Base-by-base conservation (phyloP, 176 grass and related monocot species). In the Oryza australiensis region DNA sequence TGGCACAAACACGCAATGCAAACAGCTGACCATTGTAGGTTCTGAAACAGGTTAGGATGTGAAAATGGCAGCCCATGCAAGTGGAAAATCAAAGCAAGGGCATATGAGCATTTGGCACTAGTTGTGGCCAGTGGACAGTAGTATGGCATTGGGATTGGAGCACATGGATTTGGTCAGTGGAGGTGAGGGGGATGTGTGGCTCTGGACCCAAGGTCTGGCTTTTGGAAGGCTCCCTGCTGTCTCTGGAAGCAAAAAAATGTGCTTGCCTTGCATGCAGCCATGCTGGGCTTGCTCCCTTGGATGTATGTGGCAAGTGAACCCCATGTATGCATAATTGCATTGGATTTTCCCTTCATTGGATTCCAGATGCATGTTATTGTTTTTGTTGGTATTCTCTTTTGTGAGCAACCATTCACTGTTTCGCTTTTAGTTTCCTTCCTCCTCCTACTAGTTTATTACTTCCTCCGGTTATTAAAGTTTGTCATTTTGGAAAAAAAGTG, bases 151-250 rank as follows among this genome's bases (percentile, higher is more conserved):
- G 42, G 82, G 87, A 76, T 77, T 68, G 70, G 71, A 27, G 87
- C 87, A 89, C 83, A 89, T 89, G 78, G 83, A 73, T 67, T 74
- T 80, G 59, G 32, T 42, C 72, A 40, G 22, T 2, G 53, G 24
- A 26, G 0, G 43, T 51, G 80, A 34, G 72, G 4, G 77, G 32
- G 23, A 60, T 40, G 62, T 76, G 82, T 76, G 82, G 73, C 32
- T 48, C 32, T 48, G 63, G 41, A 34, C 68, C 84, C 69, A 20
- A 26, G 23, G 15, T 22, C 49, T 5, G 24, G 15, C 41, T 77
- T 55, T 64, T 40, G 30, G 42, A 74, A 34, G 46, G 62, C 59
- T n/a, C n/a, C 65, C 53, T 66, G 79, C 74, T 77, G 74, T 74
- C 68, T 29, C 34, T 73, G 26, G 2, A 79, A 84, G 28, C n/a